Base-by-base conservation (phyloP, 75 land plant species). In the Cryptomeria japonica region DNA sequence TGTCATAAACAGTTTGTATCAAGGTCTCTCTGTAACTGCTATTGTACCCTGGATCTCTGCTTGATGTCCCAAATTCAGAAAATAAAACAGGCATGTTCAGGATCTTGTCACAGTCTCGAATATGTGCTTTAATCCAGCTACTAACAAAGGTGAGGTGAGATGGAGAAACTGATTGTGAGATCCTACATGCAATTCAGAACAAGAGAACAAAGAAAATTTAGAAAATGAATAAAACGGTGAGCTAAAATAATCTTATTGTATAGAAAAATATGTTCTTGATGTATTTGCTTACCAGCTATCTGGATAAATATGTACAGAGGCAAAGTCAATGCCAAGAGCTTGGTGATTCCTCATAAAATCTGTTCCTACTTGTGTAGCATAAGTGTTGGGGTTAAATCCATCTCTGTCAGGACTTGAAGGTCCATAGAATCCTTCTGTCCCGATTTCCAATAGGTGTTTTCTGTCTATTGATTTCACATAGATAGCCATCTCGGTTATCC, bases 401-500 rank as follows among this genome's bases (percentile, higher is more conserved):
- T 90, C 87, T 70, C 89, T 93, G 32, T 85, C 88, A 9, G 93
- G 93, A 36, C 91, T 89, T 32, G 94, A 93, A 14, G 94, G 93
- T 34, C 97, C 95, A 90, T 96, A 97, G 77, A 92, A 97, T 55
- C 99, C 99, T 92, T 97, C 99, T 28, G 86, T 19, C 32, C 99
- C 97, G 32, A 93, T 92, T 86, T 88, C 93, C 58, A 96, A 84
- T 84, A 97, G 87, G 87, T 97, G 99, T 53, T 90, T 89, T 41
- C 93, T 88, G 87, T 97, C 99, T 18, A 96, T 88, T 53, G 94
- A 91, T 83, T 97, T 97, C 91, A 97, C 96, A 88, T 93, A 92
- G 1, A 91, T 64, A 5, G 97, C 96, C 99, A 97, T 97, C 87
- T 97, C 99, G 90, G 91, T 89, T 84, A 96, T 93, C 99, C 99